These are phyloP conservation scores for Aspergillus heteromorphus DNA, from an alignment of 495 filamentous ascomycete genomes.

Conservation along the genomic window DNA sequence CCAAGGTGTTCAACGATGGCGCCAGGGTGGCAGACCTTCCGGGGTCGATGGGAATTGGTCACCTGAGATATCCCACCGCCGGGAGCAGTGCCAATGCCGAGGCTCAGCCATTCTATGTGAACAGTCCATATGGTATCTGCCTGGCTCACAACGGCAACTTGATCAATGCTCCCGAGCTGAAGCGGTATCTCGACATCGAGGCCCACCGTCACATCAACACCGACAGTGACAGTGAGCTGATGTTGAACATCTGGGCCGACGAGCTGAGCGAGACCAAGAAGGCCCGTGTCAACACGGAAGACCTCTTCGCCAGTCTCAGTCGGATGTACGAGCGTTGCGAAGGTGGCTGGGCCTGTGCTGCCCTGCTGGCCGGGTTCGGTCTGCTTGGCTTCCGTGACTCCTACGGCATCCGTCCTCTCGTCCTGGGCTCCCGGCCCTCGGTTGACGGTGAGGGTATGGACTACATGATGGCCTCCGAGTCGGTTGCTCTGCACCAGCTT, in stretches of 20 bases:
- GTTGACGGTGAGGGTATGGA: constrained; percentile 65
- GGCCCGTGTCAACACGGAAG: constrained; percentile 84
- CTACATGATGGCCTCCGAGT: constrained; percentile 98
- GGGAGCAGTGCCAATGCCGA: constrained; percentile 67
- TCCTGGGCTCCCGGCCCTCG: constrained; percentile 70
- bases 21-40: constrained; percentile 71
- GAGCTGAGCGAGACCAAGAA: constrained; percentile 95
- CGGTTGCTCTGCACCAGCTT: constrained; percentile 81
- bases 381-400: constrained; percentile 85
- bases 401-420: constrained; percentile 85
- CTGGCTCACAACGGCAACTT: constrained; percentile 84
- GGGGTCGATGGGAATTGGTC: constrained; percentile 84
- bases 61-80: constrained; percentile 87
- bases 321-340: constrained; percentile 73
- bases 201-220: constrained; percentile 97
- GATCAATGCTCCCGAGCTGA: constrained; percentile 83
- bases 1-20: constrained; percentile 79
- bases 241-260: constrained; percentile 92
- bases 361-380: constrained; percentile 90
- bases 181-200: constrained; percentile 73
- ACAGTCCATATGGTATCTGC: constrained; percentile 76
- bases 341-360: constrained; percentile 83
- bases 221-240: constrained; percentile 88
- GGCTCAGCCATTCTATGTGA: constrained; percentile 81
- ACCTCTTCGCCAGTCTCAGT: constrained; percentile 74